Evolutionary conservation across 208 protist species (phyloP), one percentile per base, ranked within the genome.

Genomic region (Vickermania spadyakhi): DNA sequence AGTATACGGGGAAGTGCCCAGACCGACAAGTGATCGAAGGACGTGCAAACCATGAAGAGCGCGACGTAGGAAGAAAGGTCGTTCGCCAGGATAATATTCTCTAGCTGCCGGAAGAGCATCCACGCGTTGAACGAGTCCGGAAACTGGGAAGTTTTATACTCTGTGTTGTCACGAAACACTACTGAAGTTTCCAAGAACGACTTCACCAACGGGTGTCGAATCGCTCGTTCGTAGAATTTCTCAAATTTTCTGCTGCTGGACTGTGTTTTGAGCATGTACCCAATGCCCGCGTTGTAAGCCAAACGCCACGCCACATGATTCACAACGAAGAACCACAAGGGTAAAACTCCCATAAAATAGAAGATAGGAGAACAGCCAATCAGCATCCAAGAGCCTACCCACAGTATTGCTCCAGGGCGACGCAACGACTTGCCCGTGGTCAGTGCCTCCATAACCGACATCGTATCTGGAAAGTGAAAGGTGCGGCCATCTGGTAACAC

Each of bases 221-320:
- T 59, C 23, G 50, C 1, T 30, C 31, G 58, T 18, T 57, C 58
- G 69, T 79, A 86, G 30, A 91, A 75, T 18, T 54, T 51, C 14
- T 83, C 41, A 62, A 84, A 81, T 21, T 57, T 53, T 27, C 60
- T 59, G 22, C 67, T 31, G 2, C 83, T 88, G 21, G 86, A 96
- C 66, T 97, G 93, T 28, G 71, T 65, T 28, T 89, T 62, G 7
- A 98, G 73, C 51, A 98, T 67, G 18, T 66, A 68, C 27, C 95
- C 95, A 25, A 98, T 64, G 14, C 96, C 96, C 54, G 82, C 62
- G 66, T 98, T 97, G 75, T 98, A 98, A 2, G 69, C 73, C 22
- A 98, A 70, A 30, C 94, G 84, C 94, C 95, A 98, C 50, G 97
- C 89, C 21, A 85, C 62, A 65, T 97, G 98, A 54, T 87, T 80